Conservation (phyloP, 1,139 yeast species). For the Kodamaea alishanica region DNA sequence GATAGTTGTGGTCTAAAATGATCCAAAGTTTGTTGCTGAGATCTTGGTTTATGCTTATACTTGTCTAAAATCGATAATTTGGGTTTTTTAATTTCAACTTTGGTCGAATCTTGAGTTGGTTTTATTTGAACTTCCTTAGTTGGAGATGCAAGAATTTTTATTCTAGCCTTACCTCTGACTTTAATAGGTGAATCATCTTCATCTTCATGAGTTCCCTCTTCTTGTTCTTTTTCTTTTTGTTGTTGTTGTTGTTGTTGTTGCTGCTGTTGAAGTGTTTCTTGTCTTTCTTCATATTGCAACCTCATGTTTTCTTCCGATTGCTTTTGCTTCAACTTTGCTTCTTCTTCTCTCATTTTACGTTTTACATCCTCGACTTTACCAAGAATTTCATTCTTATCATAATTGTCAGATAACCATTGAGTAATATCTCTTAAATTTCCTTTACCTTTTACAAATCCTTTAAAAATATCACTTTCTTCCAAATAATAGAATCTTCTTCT, state of each 20-base stretch:
- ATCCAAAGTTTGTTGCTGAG: constrained; percentile 14
- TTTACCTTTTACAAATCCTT: constrained; percentile 58
- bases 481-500: constrained; percentile 46
- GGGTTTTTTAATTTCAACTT: constrained; percentile 54
- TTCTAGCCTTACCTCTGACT: constrained; percentile 30
- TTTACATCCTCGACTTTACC: constrained; percentile 23
- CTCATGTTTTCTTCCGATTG: constrained; percentile 17
- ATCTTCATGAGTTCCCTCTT: constrained; percentile 13
- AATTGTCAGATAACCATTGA: constrained; percentile 42
- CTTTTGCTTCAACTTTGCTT: constrained; percentile 10
- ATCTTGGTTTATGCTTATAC: constrained; percentile 34
- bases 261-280: constrained; percentile 13
- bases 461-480: constrained; percentile 50
- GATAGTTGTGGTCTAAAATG: constrained; percentile 20
- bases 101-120: constrained; percentile 29
- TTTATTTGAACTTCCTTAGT: constrained; percentile 2
- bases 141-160: constrained; percentile 16
- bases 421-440: constrained; percentile 56
- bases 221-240: neutral
- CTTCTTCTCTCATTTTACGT: constrained; percentile 9
- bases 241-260: neutral
- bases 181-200: constrained; percentile 37
- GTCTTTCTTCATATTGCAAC: constrained; percentile 14
- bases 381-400: constrained; percentile 28
- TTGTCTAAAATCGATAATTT: constrained; percentile 53